phyloP scores from a whole-genome alignment of 768 basidiomycete genomes.

The Amylocystis lapponica region DNA sequence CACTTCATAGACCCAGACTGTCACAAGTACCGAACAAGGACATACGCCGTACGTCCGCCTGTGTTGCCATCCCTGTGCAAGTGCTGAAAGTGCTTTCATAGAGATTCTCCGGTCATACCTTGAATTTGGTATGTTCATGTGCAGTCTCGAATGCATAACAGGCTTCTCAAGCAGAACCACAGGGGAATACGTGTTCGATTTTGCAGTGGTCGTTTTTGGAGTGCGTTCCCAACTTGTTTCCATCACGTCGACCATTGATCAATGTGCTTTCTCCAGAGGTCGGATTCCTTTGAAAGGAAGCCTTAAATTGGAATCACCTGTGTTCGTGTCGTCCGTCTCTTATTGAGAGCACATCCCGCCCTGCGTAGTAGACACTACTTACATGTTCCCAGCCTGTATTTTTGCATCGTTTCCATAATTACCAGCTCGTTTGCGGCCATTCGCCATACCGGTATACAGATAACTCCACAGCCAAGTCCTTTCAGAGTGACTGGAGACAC shows the following conservation, averaged over 20 bases:
- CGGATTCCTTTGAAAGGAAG: conserved; percentile 64
- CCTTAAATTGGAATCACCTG: not conserved
- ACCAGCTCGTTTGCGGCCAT: not conserved
- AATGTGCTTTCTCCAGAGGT: conserved; percentile 43
- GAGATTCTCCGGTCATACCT: conserved; percentile 74
- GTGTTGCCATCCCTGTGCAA: not conserved
- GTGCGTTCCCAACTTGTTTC: conserved; percentile 45
- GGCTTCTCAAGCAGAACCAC: too few species aligned
- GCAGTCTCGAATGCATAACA: too few species aligned
- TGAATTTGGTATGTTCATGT: conserved; percentile 67
- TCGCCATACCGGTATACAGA: not conserved
- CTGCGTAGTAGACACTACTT: not conserved
- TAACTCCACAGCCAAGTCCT: not conserved
- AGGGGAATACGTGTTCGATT: conserved; percentile 87
- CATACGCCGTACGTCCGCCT: conserved; percentile 57
- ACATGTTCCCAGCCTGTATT: too few species aligned
- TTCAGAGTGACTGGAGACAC: not conserved
- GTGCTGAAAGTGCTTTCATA: conserved; percentile 23
- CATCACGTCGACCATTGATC: conserved; percentile 1
- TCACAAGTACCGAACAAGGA: conserved; percentile 84
- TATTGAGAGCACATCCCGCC: not conserved
- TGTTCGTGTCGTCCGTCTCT: not conserved
- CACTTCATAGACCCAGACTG: conserved; percentile 57
- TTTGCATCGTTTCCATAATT: too few species aligned
- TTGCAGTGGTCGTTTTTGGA: conserved; percentile 78